Evolutionary conservation across 1,284 basidiomycete species (phyloP), one percentile per base, ranked within the genome.

Genomic region (Gastroboletus turbinatus): DNA sequence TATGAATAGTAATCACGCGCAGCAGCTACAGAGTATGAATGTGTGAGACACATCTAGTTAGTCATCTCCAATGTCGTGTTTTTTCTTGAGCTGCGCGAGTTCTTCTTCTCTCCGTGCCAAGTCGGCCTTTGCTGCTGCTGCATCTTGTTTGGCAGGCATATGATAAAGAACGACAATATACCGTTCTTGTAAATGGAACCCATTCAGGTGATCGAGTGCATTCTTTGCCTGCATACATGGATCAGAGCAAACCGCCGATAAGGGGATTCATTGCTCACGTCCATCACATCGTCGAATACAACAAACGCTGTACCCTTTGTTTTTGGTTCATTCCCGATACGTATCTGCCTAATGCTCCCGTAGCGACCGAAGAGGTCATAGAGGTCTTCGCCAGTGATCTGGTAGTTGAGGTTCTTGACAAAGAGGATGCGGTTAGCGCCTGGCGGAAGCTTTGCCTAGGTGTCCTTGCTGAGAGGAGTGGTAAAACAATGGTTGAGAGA

Each of bases 301-400:
- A 99, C 91, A 69, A 96, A 99, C 0, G 96, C 97, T 13, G 96
- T 98, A 21, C 96, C 96, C 67, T 92, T 93, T 29, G 94, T 92
- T 77, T 98, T 98, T 56, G 82, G 78, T 67, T 96, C 92, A 63
- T 87, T 95, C 46, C 96, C 96, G 62, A 98, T 85, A 53, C 96
- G 85, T 63, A 99, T 90, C 74, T 99, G 96, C 43, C 96, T 88
- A 67, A 99, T 94, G 63, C 92, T 92, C 43, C 96, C 96, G 77
- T 99, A 99, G 60, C 94, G 91, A 53, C 96, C 96, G 69, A 99
- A 99, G 56, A 99, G 81, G 75, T 99, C 96, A 74, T 98, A 98
- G 61, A 98, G 76, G 73, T 98, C 96, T 57, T 94, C 88, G 46
- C 94, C 96, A 43, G 87, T 91, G 64, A 96, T 98, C 73, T 90